These are phyloP conservation scores for Trichoderma brevicompactum DNA, from an alignment of 2,329 filamentous ascomycete genomes.

Conservation along the genomic window DNA sequence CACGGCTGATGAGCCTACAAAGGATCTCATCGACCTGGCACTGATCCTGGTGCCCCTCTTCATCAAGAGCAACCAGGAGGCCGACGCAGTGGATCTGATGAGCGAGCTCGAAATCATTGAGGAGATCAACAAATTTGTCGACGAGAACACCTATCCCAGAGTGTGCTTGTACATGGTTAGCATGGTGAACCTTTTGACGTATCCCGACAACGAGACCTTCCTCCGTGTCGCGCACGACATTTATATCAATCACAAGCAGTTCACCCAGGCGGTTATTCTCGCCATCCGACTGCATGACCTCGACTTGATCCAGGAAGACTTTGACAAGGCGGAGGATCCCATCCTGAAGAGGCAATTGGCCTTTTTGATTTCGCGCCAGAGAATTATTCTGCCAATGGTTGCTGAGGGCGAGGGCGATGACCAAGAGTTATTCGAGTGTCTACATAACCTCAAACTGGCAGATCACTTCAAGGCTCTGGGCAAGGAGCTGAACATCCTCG, in stretches of 20 bases:
- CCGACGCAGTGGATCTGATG: slow-evolving; percentile 94
- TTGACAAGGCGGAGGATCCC: slow-evolving; percentile 78
- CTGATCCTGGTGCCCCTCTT: slow-evolving; percentile 89
- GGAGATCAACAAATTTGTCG: slow-evolving; percentile 82
- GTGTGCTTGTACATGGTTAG: slow-evolving; percentile 98
- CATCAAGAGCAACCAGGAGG: slow-evolving; percentile 95
- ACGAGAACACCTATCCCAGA: slow-evolving; percentile 89
- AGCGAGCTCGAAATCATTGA: slow-evolving; percentile 98
- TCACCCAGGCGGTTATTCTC: slow-evolving; percentile 89
- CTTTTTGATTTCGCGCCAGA: slow-evolving; percentile 88
- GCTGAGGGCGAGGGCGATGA: slow-evolving; percentile 68
- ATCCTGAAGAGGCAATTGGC: slow-evolving; percentile 91
- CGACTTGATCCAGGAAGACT: slow-evolving; percentile 79
- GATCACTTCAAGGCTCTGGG: slow-evolving; percentile 93
- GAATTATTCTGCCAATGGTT: slow-evolving; percentile 76
- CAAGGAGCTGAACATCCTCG: slow-evolving; percentile 95
- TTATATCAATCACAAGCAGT: slow-evolving; percentile 90
- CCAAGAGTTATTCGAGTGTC: slow-evolving; percentile 75
- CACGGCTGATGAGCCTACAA: slow-evolving; percentile 79
- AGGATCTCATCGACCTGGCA: slow-evolving; percentile 85
- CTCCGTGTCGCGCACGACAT: slow-evolving; percentile 90
- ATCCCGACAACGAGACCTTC: slow-evolving; percentile 96
- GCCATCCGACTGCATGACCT: slow-evolving; percentile 92
- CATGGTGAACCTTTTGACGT: slow-evolving; percentile 97
- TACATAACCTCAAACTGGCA: slow-evolving; percentile 85